Evolutionary conservation across 805 yeast species (phyloP).

Genomic region (Myxozyma geophila): DNA sequence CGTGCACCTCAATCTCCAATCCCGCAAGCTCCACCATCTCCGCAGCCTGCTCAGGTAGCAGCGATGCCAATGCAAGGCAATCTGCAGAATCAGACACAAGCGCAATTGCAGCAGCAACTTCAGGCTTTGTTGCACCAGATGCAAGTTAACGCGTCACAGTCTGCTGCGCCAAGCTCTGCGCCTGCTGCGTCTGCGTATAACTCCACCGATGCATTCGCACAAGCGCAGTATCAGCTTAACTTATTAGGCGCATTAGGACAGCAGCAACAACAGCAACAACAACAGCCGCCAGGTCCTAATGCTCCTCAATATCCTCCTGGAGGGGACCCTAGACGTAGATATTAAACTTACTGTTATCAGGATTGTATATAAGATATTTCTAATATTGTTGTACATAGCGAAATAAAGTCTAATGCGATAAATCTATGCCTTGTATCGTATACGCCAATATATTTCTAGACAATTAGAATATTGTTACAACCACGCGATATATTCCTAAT

Average conservation of each 20-base stretch:
- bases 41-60: neutral
- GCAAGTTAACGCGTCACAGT: conserved; percentile 16
- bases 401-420: neutral
- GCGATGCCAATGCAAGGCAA: neutral
- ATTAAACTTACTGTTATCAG: neutral
- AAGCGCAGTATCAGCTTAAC: conserved; percentile 31
- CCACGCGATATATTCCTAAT: neutral
- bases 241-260: conserved; percentile 25
- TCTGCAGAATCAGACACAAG: conserved; percentile 22
- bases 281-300: conserved; percentile 9
- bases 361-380: no score
- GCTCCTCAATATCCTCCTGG: conserved; percentile 3
- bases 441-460: no score
- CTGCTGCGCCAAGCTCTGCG: neutral
- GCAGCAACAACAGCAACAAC: conserved; percentile 20
- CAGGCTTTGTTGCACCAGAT: conserved; percentile 27
- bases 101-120: conserved; percentile 30
- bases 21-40: neutral
- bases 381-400: neutral
- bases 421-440: no score
- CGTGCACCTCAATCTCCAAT: neutral
- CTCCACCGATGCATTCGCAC: conserved; percentile 20
- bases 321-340: neutral
- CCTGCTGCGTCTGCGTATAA: conserved; percentile 1
- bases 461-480: neutral